phyloP scores from a whole-genome alignment of 2,329 filamentous ascomycete species.

The Venturia asperata region DNA sequence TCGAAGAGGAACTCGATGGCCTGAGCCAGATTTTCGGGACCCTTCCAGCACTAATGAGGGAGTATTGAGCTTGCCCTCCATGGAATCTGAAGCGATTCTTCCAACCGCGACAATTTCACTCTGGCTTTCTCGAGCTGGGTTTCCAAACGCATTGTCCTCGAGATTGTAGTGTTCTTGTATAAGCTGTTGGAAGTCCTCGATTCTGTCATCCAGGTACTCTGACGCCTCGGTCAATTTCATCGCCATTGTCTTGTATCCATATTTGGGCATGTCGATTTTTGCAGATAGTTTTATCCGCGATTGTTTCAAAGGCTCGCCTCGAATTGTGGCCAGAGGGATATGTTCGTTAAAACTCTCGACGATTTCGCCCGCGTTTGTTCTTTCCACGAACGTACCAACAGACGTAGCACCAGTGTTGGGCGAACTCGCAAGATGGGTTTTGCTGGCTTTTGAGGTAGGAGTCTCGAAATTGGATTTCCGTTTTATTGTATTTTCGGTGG shows the following conservation, averaged over 20 bases:
- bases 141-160: conserved; percentile 77
- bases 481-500: conserved; percentile 42
- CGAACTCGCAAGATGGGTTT: conserved; percentile 43
- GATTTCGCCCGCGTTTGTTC: conserved; percentile 71
- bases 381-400: conserved; percentile 58
- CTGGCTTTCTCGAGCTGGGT: conserved; percentile 75
- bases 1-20: conserved; percentile 72
- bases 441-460: conserved; percentile 40
- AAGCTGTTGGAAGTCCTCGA: conserved; percentile 76
- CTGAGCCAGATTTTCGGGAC: conserved; percentile 74
- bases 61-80: conserved; percentile 74
- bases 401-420: conserved; percentile 40
- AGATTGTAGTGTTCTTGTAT: conserved; percentile 68
- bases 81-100: conserved; percentile 77
- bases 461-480: conserved; percentile 48
- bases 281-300: conserved; percentile 77
- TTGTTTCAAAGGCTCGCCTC: conserved; percentile 52
- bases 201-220: conserved; percentile 88
- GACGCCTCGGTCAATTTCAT: conserved; percentile 93
- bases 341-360: conserved; percentile 77
- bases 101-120: conserved; percentile 85
- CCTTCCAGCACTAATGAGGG: conserved; percentile 84
- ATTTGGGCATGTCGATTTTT: conserved; percentile 82
- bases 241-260: conserved; percentile 83
- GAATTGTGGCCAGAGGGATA: conserved; percentile 50